phyloP scores from a whole-genome alignment of 2,329 filamentous ascomycete species.

The Stachybotrys chartarum region DNA sequence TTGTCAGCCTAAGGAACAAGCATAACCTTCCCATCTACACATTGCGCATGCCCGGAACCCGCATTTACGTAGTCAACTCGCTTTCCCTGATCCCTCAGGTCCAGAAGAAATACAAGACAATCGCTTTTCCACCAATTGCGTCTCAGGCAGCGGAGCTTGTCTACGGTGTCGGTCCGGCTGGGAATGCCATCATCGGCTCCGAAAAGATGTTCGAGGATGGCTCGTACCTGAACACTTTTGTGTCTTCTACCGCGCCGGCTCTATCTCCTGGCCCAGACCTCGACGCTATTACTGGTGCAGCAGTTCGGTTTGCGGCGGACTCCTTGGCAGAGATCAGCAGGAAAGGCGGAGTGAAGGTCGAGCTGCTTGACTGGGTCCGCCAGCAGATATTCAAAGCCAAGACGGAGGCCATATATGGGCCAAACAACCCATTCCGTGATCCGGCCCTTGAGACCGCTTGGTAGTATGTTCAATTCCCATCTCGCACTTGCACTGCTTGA shows the following conservation, averaged over 20 bases:
- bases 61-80: not conserved
- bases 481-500: not conserved
- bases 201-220: not conserved
- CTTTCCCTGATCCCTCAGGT: not conserved
- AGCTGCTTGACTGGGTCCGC: not conserved
- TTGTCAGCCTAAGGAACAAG: not conserved
- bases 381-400: not conserved
- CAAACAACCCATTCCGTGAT: not conserved
- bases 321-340: not conserved
- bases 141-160: not conserved
- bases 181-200: not conserved
- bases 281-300: not conserved
- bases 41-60: not conserved
- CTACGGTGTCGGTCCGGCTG: not conserved
- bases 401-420: not conserved
- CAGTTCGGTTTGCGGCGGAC: not conserved
- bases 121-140: not conserved
- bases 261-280: not conserved
- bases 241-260: not conserved
- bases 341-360: not conserved
- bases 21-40: not conserved
- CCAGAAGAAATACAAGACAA: not conserved
- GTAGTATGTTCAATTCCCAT: not conserved
- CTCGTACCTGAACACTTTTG: not conserved
- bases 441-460: not conserved